Percentiles rank a stretch among this genome's conserved stretches.
phyloP scores from a whole-genome alignment of 1,139 yeast genomes.

The Yamadazyma membranifaciens region DNA sequence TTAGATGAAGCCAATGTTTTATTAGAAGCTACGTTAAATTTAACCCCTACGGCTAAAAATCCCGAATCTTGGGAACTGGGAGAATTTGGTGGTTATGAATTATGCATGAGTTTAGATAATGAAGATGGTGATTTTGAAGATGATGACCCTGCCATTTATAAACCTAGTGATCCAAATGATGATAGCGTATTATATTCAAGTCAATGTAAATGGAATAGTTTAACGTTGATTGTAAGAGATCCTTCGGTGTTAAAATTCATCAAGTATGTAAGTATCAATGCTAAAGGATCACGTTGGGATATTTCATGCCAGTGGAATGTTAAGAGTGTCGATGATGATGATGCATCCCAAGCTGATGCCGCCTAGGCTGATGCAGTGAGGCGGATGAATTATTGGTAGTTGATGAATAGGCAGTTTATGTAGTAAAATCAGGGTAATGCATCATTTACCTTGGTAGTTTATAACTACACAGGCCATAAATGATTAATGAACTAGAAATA shows the following conservation, averaged over 20 bases:
- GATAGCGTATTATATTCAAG: conserved; percentile 80
- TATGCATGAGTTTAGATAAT: conserved; percentile 69
- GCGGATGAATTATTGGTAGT: conserved; percentile 7
- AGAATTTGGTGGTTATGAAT: conserved; percentile 90
- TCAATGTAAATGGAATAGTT: conserved; percentile 81
- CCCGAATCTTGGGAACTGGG: conserved; percentile 78
- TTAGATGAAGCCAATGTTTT: conserved; percentile 47
- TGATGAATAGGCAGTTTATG: too few relatives aligned
- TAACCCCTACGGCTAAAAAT: conserved; percentile 65
- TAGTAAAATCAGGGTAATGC: too few relatives aligned
- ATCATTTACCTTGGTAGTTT: too few relatives aligned
- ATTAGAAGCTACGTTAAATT: conserved; percentile 66
- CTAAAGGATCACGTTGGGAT: conserved; percentile 95
- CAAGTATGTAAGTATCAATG: conserved; percentile 85
- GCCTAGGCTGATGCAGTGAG: too few relatives aligned
- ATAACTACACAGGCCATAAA: too few relatives aligned
- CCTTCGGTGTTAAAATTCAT: conserved; percentile 83
- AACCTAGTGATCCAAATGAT: conserved; percentile 56
- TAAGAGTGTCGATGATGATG: conserved; percentile 20
- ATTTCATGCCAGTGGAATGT: conserved; percentile 79
- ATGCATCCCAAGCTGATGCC: too few relatives aligned
- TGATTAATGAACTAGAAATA: background rate
- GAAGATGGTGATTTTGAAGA: conserved; percentile 48
- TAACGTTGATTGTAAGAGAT: conserved; percentile 79
- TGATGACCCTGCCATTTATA: conserved; percentile 59